Evolutionary conservation across 306 rosid genomes (phyloP), one percentile per base, ranked within the genome.

Genomic region (Pterocarpus santalinus): DNA sequence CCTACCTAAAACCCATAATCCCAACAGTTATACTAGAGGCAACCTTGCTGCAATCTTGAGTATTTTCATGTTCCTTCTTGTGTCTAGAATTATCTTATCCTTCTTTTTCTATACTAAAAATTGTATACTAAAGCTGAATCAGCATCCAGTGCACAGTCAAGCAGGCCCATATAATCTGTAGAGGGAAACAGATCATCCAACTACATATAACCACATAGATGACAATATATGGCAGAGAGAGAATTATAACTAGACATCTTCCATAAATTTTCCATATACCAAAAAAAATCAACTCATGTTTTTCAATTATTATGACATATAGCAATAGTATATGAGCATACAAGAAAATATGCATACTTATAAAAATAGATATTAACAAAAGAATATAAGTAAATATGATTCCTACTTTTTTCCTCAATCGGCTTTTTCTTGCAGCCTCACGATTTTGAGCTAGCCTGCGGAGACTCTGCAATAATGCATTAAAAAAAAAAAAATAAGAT

Each of bases 401-500:
- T 53, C 86, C 47, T 89, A 95, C 99, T 82, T 95, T 95, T 84
- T 95, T 95, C 81, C 98, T 87, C 91, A 95, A 74, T 39, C 99
- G 92, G 74, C 99, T 95, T 90, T 95, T 95, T 66, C 99, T 89
- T 4, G 99, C 99, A 15, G 99, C 99, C 89, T 95, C 99, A 32
- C 99, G 95, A 88, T 95, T 95, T 78, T 95, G 99, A 77, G 99
- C 98, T 35, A 95, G 96, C 90, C 99, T 86, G 7, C 99, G 97
- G 46, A 91, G 97, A 78, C 90, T 90, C 99, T 95, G 89, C 88
- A 87, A 81, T 15, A 82, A 83, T 62, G 52, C 61, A 51, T 14
- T 39, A 71, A 51, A 11, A 71, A 77, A 67, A 73, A 33, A 80
- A 85, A 33, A 51, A 5, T 65, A 76, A 22, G 28, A 22, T 22